These are phyloP conservation scores for Syncephalastrum sp. DNA, from an alignment of 371 early-diverging fungal species.

Conservation along the genomic window DNA sequence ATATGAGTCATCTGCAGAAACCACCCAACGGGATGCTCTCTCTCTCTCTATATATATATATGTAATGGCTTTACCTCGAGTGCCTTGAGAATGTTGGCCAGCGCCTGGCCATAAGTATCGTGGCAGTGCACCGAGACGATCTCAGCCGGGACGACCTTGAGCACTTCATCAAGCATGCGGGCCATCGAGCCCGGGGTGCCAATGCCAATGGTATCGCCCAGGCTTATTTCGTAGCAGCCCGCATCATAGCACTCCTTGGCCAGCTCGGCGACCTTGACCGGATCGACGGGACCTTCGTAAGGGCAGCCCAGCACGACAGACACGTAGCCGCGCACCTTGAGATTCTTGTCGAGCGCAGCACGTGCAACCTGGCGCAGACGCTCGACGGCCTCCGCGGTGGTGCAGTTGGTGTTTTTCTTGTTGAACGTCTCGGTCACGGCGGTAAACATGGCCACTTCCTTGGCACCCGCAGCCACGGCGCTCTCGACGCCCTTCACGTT, in stretches of 20 bases:
- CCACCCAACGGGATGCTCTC: too few relatives aligned
- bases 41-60: too few relatives aligned
- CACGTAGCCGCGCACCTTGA: conserved; percentile 88
- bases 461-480: conserved; percentile 75
- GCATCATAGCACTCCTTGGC: conserved; percentile 76
- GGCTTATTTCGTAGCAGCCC: conserved; percentile 97
- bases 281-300: conserved; percentile 81
- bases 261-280: conserved; percentile 74
- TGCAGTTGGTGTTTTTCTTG: conserved; percentile 91
- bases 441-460: conserved; percentile 92
- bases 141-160: conserved; percentile 70
- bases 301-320: conserved; percentile 95
- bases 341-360: conserved; percentile 64
- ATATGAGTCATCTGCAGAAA: not conserved
- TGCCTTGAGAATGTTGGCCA: conserved; percentile 90
- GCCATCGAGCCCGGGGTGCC: conserved; percentile 82
- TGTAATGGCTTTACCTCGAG: conserved; percentile 49
- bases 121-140: conserved; percentile 94
- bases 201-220: conserved; percentile 97
- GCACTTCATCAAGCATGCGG: conserved; percentile 72
- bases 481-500: conserved; percentile 85
- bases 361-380: conserved; percentile 73
- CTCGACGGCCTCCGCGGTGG: conserved; percentile 80
- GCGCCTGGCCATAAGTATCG: conserved; percentile 97
- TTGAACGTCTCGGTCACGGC: conserved; percentile 92